A percentile compares a stretch with the other conserved stretches of the same genome.
These are phyloP conservation scores for Hypoxylon sp. DNA, from an alignment of 2,329 filamentous ascomycete species.

Conservation along the genomic window DNA sequence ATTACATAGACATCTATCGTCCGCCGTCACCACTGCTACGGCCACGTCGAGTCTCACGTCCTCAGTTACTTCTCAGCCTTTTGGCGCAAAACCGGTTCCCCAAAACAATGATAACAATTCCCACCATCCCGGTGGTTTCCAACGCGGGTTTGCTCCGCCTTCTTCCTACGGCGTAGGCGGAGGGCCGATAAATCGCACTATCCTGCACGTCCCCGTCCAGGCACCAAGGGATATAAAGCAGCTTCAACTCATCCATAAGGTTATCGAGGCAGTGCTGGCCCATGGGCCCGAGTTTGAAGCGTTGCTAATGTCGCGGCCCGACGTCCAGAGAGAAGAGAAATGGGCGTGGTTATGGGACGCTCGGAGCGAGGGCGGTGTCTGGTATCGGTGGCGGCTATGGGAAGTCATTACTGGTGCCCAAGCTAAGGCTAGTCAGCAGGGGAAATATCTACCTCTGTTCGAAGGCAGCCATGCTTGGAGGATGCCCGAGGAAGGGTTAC, in stretches of 20 bases:
- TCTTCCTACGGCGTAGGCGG: slow-evolving; percentile 66
- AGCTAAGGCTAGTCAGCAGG: slow-evolving; percentile 51
- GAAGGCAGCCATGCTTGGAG: slow-evolving; percentile 82
- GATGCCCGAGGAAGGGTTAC: slow-evolving; percentile 73
- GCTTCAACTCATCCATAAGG: slow-evolving; percentile 85
- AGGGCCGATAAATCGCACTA: slow-evolving; percentile 53
- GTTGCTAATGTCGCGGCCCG: slow-evolving; percentile 83
- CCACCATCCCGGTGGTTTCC: slow-evolving; percentile 54
- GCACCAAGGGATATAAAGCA: slow-evolving; percentile 80
- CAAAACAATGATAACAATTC: slow-evolving; percentile 49
- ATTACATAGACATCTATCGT: slow-evolving; percentile 83
- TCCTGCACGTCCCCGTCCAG: slow-evolving; percentile 74
- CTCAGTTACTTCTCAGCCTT: slow-evolving; percentile 69
- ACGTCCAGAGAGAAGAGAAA: slow-evolving; percentile 85
- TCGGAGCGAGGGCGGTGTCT: slow-evolving; percentile 78
- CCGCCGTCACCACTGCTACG: slow-evolving; percentile 65
- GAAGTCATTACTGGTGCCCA: slow-evolving; percentile 76
- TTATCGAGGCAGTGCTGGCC: slow-evolving; percentile 79
- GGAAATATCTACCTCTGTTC: slow-evolving; percentile 71
- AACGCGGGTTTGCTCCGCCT: slow-evolving; percentile 78
- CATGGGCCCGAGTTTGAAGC: slow-evolving; percentile 91
- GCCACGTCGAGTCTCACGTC: slow-evolving; percentile 49
- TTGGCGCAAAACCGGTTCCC: slow-evolving; percentile 75
- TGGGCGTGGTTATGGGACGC: slow-evolving; percentile 97
- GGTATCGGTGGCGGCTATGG: slow-evolving; percentile 94